Base-by-base conservation (phyloP, 805 yeast genomes). In the Starmerella kuoi region DNA sequence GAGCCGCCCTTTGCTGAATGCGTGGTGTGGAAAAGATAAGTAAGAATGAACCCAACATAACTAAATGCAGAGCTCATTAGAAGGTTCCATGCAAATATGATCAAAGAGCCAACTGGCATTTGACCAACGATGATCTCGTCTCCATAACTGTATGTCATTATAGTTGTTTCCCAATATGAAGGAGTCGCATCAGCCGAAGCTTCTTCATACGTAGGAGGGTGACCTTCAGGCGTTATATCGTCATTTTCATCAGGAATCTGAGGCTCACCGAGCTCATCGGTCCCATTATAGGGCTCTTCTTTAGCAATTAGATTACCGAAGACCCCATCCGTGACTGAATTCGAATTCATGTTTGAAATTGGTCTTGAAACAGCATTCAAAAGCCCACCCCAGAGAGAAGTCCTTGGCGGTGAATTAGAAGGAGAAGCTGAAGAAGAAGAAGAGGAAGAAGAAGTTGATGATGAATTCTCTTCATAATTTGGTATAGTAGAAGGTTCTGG, bases 1-100 rank as follows among this genome's bases (percentile, higher is more conserved):
- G 96, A 79, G 2, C 98, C 98, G 55, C 87, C 87, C 58, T 84
- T 85, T 3, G 96, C 94, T 4, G 97, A 96, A 59, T 91, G 98
- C 2, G 96, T 83, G 1, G 97, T 88, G 61, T 91, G 97, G 41
- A 91, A 67, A 35, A 88, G 65, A 58, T 87, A 91, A 6, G 97
- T 87, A 42, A 88, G 68, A 32, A 91, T 68, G 62, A 91, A 91
- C 3, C 98, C 98, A 25, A 88, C 79, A 59, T 82, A 83, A 61
- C 88, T 95, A 67, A 91, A 91, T 31, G 93, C 79, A n/a, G 84
- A 71, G 20, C 94, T 77, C 2, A 91, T 93, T 51, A 85, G 69
- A 51, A 77, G 69, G 62, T 87, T 88, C 97, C 98, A 88, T 4
- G 83, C 62, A 54, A 87, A 79, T 56, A 83, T 84, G 28, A 93